Evolutionary conservation across 75 land plant species (phyloP), one percentile per base, ranked within the genome.

Genomic region (Ceratopteris richardii): DNA sequence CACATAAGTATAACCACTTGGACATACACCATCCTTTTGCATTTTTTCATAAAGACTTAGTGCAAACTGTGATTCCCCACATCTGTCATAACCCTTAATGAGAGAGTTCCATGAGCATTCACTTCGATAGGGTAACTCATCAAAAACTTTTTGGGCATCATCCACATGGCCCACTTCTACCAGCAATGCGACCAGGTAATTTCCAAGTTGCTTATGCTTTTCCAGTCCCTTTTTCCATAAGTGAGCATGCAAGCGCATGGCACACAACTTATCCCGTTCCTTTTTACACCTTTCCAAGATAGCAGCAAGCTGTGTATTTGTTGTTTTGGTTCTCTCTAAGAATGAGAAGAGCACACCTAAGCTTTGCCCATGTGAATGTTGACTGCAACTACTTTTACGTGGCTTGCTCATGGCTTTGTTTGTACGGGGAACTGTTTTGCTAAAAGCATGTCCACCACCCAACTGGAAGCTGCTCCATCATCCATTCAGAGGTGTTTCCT

Each of bases 101-200:
- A 57, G 59, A 31, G 40, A 31, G 21, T 33, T 57, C 59, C 59
- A 57, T 1, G 59, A 57, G 30, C 25, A 20, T 40, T 57, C 65
- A 51, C 18, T 62, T 11, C 43, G 52, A 13, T 27, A 37, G 1
- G 40, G 25, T 22, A 63, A 22, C 20, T 40, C 19, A 31, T 63
- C 65, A 51, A 63, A 63, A 50, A 63, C 40, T 0, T 53, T 19
- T 9, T 51, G 55, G 17, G 65, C 65, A 30, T 51, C 56, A 33
- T 14, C 18, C 20, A 63, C 19, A 24, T 41, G 25, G 24, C 55
- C 68, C 30, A 33, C 1, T 31, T 57, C 59, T 27, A 31, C 43
- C 20, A 57, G 59, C 37, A 57, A 11, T 7, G 59, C n/a, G 3
- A 57, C 40, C 26, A 57, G 18, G 33, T 30, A 16, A 31, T 57